Base-by-base conservation (phyloP, 345 rosid species). In the Lepidium sativum region DNA sequence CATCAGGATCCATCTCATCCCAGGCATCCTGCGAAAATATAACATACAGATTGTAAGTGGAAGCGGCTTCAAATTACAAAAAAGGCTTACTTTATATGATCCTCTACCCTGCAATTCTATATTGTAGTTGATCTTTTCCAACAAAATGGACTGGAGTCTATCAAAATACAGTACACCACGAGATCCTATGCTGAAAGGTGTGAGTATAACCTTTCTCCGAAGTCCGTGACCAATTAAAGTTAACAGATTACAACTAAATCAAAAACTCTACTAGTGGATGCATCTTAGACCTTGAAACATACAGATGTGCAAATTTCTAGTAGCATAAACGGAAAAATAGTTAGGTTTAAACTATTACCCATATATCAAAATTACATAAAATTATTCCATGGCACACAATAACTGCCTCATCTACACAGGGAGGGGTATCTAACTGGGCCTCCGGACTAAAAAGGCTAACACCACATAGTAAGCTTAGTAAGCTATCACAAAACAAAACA, bases 1-100 rank as follows among this genome's bases (percentile, higher is more conserved):
- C 97, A 71, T 88, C 97, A 10, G 91, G 95, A 81, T 91, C 99
- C 77, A 85, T 85, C 39, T 84, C 98, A 71, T 91, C 96, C 97
- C 98, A 95, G 10, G 78, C 69, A 73, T 85, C 90, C 98, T 95
- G 74, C 71, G 76, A 69, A 69, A 63, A 44, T 20, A 44, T 45
- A 16, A 41, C 14, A 54, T 15, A 25, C n/a, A 38, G 32, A 54
- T 27, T 6, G 25, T 73, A 6, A 60, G 16, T 60, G 21, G 39
- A 61, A 59, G 60, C 54, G 32, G 60, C 21, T 9, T 55, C 60
- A 23, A 40, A 38, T 32, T 64, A 59, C 43, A 63, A 48, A 49
- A 13, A 29, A 37, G 37, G 67, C 44, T 74, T 23, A 17, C 8
- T 35, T 32, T 25, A 31, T 9, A 44, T 33, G 41, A 42, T 59